Evolutionary conservation across 1,284 basidiomycete species (phyloP), one percentile per base, ranked within the genome.

Genomic region (Meira miltonrushii): DNA sequence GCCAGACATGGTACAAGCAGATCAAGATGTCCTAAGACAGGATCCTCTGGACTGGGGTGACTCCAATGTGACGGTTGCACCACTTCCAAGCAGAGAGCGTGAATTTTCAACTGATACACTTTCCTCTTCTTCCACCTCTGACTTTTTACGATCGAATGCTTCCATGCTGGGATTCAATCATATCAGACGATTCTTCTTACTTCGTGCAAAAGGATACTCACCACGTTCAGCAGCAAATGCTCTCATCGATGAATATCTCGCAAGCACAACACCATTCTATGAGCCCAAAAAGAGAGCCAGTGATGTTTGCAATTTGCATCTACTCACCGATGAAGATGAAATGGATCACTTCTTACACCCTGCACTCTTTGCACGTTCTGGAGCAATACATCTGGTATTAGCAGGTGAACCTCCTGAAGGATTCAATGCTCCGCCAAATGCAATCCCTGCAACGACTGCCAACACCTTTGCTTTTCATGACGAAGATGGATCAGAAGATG

Each of bases 341-440:
- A 69, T 63, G 44, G 66, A 69, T 48, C 67, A 69, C 51, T 69
- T 69, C 33, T 66, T 59, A 0, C 68, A 69, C 33, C 68, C 68
- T 2, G 65, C 67, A 11, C 61, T 69, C 54, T 69, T 66, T 56
- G 68, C 68, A 10, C 56, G 68, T 11, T 67, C 65, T 0, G 64
- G 64, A 17, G 66, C 66, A 7, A 63, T 57, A 9, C 58, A 69
- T 40, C 39, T 69, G 28, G 59, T 69, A 37, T 40, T 69, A 12
- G 68, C 66, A 6, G 61, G 59, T 17, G 64, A 61, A 3, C 59
- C 67, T 43, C 61, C 64, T 40, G 55, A 61, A 0, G 61, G 38
- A 9, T 5, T 33, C 5, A 53, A 53, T 37, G 66, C 38, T 50
- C 59, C 33, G 59, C 66, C 17, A 13, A 58, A 15, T 62, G 55